Evolutionary conservation across 768 basidiomycete species (phyloP).

Genomic region (Panus rudis): DNA sequence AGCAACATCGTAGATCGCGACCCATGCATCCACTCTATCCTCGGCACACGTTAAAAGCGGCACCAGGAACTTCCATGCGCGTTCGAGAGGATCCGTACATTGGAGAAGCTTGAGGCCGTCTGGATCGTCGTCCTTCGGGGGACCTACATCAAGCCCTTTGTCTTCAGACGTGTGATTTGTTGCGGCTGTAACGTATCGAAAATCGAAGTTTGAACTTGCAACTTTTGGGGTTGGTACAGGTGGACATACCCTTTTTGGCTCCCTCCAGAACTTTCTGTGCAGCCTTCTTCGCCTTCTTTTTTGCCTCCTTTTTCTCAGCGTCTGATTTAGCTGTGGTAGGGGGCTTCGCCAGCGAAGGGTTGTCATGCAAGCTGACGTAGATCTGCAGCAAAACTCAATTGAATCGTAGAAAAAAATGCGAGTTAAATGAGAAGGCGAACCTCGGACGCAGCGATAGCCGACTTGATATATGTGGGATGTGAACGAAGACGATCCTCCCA

Average conservation of each 20-base stretch:
- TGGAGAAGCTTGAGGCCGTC: constrained; percentile 67
- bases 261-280: constrained; percentile 62
- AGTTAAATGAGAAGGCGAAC: constrained; percentile 31
- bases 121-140: constrained; percentile 74
- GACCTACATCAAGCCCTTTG: constrained; percentile 55
- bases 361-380: constrained; percentile 63
- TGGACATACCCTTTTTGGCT: constrained; percentile 55
- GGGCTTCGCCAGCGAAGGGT: constrained; percentile 59
- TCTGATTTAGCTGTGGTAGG: constrained; percentile 41
- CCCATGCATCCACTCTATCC: constrained; percentile 62
- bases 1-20: constrained; percentile 73
- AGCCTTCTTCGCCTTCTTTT: constrained; percentile 82
- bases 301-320: constrained; percentile 73
- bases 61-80: constrained; percentile 62
- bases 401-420: background rate
- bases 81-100: constrained; percentile 60
- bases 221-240: constrained; percentile 10
- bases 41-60: constrained; percentile 51
- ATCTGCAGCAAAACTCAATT: constrained; percentile 42
- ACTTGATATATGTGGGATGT: constrained; percentile 68
- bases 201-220: constrained; percentile 2
- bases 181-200: constrained; percentile 21
- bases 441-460: constrained; percentile 64
- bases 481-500: constrained; percentile 81
- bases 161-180: constrained; percentile 46